Evolutionary conservation across 225 moss, liverwort and hornwort species (phyloP).

Genomic region (Lunularia cruciata): DNA sequence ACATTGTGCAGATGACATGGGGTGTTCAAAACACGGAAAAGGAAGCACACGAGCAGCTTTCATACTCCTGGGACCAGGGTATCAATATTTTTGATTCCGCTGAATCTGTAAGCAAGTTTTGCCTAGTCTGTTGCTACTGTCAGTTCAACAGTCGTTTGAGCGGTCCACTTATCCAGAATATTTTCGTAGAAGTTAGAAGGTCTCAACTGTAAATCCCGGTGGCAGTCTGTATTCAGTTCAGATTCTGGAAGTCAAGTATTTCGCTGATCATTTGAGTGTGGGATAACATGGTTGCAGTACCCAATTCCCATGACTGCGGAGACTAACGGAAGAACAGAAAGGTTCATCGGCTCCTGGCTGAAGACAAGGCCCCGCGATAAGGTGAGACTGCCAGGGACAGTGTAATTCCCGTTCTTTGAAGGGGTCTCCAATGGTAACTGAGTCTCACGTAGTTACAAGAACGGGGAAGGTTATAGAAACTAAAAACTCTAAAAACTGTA

Average conservation of each 20-base stretch:
- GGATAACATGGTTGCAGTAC: constrained; percentile 57
- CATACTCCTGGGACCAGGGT: constrained; percentile 86
- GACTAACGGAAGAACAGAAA: constrained; percentile 67
- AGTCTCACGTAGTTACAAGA: too few relatives aligned
- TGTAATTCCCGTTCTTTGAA: too few relatives aligned
- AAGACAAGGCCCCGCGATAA: constrained; percentile 86
- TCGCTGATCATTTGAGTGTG: background rate
- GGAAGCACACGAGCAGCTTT: constrained; percentile 90
- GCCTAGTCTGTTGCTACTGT: background rate
- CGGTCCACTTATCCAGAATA: too few relatives aligned
- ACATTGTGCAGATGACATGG: constrained; percentile 80
- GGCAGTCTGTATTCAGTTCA: background rate
- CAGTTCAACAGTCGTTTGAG: too few relatives aligned
- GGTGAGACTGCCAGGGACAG: constrained; percentile 32
- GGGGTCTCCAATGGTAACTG: too few relatives aligned
- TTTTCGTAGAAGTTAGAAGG: background rate
- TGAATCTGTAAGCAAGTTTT: constrained; percentile 58
- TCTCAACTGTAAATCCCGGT: background rate
- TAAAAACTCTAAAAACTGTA: background rate
- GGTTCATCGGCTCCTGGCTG: constrained; percentile 69
- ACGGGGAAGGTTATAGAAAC: too few relatives aligned
- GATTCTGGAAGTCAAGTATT: background rate
- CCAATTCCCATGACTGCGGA: constrained; percentile 62
- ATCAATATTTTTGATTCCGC: constrained; percentile 82
- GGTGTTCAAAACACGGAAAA: constrained; percentile 88